Base-by-base conservation (phyloP, 2,329 filamentous ascomycete genomes). In the Curvularia lunata region DNA sequence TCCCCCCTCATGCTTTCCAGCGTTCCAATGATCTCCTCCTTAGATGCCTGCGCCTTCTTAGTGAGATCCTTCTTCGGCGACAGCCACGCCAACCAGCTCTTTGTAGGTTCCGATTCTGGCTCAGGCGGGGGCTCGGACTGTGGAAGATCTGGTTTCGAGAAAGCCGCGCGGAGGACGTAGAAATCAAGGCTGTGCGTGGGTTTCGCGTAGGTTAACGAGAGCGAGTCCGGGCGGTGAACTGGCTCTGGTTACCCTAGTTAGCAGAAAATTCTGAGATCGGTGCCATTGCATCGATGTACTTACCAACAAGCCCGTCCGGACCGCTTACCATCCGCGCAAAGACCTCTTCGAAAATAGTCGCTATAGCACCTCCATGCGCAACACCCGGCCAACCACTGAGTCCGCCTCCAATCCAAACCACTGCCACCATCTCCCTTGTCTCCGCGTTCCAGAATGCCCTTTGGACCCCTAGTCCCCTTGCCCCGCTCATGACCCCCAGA, bases 371-470 rank as follows among this genome's bases (percentile, higher is more conserved):
- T 54, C 90, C 90, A 77, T 94, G 90, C 50, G 87, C 86, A 40
- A 90, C 81, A 12, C 84, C 83, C 1, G 90, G 90, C 88, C 89
- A 93, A 4, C 91, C 90, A 47, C 83, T 80, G 19, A 89, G 71
- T 1, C 81, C 84, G n/a, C 80, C 74, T 6, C 90, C 91, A 52
- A 92, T 82, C 80, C 83, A 90, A 4, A 92, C 79, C n/a, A 92
- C 81, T 48, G 82, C 84, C 10, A 88, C 78, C 32, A 86, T 74
- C 66, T 86, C 84, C 63, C 85, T 82, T 6, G 86, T 85, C 28
- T 75, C 74, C 3, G 78, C 69, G 70, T 90, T 86, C 80, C 83
- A 86, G 70, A 91, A 92, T 1, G 89, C 77, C 66, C 84, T 82
- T 79, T 91, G 84, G 66, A 76, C 72, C 7, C 78, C 80, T 21